These are phyloP conservation scores for Rhytidiadelphus loreus DNA, from an alignment of 225 moss, liverwort and hornwort species.

Conservation along the genomic window DNA sequence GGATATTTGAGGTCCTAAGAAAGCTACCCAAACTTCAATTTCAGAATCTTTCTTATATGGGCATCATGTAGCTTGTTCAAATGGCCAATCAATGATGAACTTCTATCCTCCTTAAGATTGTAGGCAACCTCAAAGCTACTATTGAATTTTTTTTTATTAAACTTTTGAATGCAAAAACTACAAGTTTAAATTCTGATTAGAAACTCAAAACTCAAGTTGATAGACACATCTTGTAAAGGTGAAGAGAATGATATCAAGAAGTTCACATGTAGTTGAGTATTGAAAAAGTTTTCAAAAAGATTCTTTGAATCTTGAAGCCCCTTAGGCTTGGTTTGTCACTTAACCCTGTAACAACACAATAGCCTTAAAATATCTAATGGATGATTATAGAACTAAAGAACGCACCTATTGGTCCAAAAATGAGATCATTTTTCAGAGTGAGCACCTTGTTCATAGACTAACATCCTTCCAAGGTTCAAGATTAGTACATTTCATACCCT, in stretches of 20 bases:
- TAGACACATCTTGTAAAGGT: neutral
- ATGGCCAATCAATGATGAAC: neutral
- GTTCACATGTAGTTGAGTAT: neutral
- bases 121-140: neutral
- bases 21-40: too few relatives aligned
- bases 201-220: neutral
- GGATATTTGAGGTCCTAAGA: neutral
- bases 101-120: neutral
- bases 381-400: neutral
- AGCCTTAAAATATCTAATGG: accelerated
- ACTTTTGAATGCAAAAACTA: neutral
- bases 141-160: neutral
- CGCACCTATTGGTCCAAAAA: neutral
- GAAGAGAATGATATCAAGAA: neutral
- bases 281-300: neutral
- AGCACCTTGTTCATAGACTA: neutral
- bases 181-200: neutral
- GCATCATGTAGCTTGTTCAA: neutral
- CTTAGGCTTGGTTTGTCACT: accelerated
- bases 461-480: too few relatives aligned
- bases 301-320: neutral
- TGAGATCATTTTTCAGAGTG: neutral
- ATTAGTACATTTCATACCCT: neutral
- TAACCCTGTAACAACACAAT: accelerated
- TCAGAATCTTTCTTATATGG: neutral